phyloP scores from a whole-genome alignment of 2,329 filamentous ascomycete genomes.

The Aspergillus costaricaensis region DNA sequence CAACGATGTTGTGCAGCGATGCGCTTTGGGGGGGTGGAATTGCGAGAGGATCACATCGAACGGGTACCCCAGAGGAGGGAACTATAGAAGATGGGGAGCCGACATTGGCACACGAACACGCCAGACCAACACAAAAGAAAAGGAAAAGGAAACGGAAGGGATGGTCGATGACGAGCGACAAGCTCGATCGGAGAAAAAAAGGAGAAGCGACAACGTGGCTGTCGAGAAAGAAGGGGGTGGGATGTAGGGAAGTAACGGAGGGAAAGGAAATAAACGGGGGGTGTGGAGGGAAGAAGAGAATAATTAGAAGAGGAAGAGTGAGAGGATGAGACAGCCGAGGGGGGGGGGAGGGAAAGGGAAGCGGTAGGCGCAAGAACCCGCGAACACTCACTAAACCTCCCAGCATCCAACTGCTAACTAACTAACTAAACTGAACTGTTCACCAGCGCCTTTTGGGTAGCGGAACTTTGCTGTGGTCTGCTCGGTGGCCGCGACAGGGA shows the following conservation, averaged over 20 bases:
- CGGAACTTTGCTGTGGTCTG: no score
- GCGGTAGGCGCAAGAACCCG: conserved; percentile 7
- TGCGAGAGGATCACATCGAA: conserved; percentile 22
- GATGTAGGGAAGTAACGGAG: conserved; percentile 14
- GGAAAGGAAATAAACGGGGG: conserved; percentile 21
- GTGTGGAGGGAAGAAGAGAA: conserved; percentile 11
- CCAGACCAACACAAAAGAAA: conserved; percentile 33
- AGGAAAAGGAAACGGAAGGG: conserved; percentile 21
- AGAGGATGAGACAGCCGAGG: conserved; percentile 16
- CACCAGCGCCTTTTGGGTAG: no score
- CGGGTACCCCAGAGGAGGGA: conserved; percentile 13
- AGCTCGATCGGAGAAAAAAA: conserved; percentile 21
- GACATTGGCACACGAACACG: conserved; percentile 28
- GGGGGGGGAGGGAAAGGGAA: conserved; percentile 1
- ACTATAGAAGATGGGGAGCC: conserved; percentile 16
- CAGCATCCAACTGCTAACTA: no score
- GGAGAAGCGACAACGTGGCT: conserved; percentile 12
- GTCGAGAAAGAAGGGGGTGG: conserved; percentile 9
- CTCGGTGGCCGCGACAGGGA: not conserved
- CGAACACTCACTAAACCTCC: not conserved
- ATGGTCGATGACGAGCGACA: conserved; percentile 23
- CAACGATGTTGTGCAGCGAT: conserved; percentile 13
- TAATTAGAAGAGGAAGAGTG: conserved; percentile 15
- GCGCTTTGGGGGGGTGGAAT: conserved; percentile 1
- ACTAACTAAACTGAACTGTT: no score